Evolutionary conservation across 2,329 filamentous ascomycete genomes (phyloP), one percentile per base, ranked within the genome.

Genomic region (Herpotrichia juniperi): DNA sequence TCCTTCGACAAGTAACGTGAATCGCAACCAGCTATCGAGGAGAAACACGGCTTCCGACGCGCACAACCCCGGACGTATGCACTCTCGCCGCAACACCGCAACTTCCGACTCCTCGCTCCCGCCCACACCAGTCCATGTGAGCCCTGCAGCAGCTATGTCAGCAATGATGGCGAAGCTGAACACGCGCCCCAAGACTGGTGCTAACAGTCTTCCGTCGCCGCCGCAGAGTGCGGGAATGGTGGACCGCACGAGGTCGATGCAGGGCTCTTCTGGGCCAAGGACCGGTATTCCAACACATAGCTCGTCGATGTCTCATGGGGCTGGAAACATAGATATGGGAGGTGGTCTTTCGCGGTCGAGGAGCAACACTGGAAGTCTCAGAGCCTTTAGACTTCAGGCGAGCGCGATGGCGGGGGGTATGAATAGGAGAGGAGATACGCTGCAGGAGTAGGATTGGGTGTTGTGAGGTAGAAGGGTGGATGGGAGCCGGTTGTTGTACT

Each of bases 131-230:
- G 46, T 39, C 6, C 55, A 54, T 5, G 22, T 58, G 1, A 56
- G 59, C 2, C 56, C 59, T 6, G 56, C 52, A 1, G 55, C 54
- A 8, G 48, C 61, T 1, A 58, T 64, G 57, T 57, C 57, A 21
- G 55, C 52, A 1, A 35, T 61, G 12, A 60, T 61, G 56, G 56
- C 46, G 2, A 62, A 55, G 19, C 58, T 64, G 56, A 58, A 64
- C 30, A 42, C 57, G 2, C 45, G 61, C 2, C 37, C 53, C 0
- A 60, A 55, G 30, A 19, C 34, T 3, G 39, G 37, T 14, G 26
- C 21, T 8, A 19, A 37, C 17, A 24, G 39, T 22, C 26, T 51
- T 28, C 48, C 51, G 1, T 55, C 56, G 3, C 56, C 56, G 26
- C 51, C 53, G 16, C 53, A 57, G 12, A 62, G 51, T 22, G 56